phyloP scores from a whole-genome alignment of 2,329 filamentous ascomycete genomes.

The Raffaelea deltoideospora region DNA sequence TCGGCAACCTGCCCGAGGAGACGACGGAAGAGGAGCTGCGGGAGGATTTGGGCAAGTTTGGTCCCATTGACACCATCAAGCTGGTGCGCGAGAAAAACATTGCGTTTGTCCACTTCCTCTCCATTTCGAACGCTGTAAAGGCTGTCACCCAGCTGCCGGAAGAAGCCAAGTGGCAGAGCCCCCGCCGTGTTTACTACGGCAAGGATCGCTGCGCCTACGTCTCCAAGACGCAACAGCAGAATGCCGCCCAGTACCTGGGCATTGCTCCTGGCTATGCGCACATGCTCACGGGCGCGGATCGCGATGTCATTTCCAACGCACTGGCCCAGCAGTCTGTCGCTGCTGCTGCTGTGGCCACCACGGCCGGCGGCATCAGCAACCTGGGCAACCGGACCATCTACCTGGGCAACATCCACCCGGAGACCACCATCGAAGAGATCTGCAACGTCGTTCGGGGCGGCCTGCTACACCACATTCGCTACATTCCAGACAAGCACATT shows the following conservation, averaged over 20 bases:
- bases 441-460: constrained; percentile 97
- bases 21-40: constrained; percentile 81
- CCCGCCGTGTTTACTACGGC: constrained; percentile 92
- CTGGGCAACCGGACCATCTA: constrained; percentile 96
- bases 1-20: constrained; percentile 86
- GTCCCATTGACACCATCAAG: constrained; percentile 93
- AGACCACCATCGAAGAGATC: constrained; percentile 98
- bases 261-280: constrained; percentile 95
- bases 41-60: constrained; percentile 91
- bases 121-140: constrained; percentile 96
- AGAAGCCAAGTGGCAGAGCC: constrained; percentile 91
- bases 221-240: constrained; percentile 98
- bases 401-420: constrained; percentile 94
- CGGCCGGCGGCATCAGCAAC: constrained; percentile 93
- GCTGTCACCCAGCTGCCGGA: constrained; percentile 92
- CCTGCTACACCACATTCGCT: constrained; percentile 91
- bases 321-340: constrained; percentile 95
- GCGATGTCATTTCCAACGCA: constrained; percentile 90
- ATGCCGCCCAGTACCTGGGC: constrained; percentile 92
- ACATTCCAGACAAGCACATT: constrained; percentile 99
- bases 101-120: constrained; percentile 93
- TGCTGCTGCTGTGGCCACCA: constrained; percentile 89
- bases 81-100: constrained; percentile 96
- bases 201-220: constrained; percentile 98
- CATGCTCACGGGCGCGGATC: constrained; percentile 88